Conservation (phyloP, 2,329 filamentous ascomycete genomes). For the Raffaelea albimanens region DNA sequence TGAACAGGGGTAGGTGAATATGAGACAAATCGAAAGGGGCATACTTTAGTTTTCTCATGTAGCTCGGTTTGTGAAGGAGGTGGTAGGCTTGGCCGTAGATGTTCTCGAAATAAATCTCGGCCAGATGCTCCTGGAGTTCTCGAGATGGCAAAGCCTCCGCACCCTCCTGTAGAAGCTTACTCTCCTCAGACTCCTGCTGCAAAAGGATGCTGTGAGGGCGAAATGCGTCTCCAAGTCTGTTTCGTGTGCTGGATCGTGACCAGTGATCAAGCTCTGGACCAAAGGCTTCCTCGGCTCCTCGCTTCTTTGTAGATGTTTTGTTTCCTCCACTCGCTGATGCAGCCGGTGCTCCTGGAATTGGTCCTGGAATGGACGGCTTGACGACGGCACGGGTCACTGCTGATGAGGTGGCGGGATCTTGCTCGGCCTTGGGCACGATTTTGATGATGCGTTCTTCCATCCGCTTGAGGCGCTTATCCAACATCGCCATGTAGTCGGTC, state of each 20-base stretch:
- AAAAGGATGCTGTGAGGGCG: conserved; percentile 29
- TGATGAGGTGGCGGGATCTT: conserved; percentile 47
- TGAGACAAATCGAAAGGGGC: conserved; percentile 18
- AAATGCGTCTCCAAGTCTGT: conserved; percentile 27
- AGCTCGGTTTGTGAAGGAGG: conserved; percentile 91
- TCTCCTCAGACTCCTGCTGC: conserved; percentile 61
- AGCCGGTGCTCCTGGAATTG: conserved; percentile 25
- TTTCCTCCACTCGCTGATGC: conserved; percentile 11
- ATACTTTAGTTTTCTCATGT: conserved; percentile 75
- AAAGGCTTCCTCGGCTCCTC: conserved; percentile 80
- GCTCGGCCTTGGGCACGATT: conserved; percentile 79
- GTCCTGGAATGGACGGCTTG: conserved; percentile 61
- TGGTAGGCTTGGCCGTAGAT: conserved; percentile 94
- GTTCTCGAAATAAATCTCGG: conserved; percentile 91
- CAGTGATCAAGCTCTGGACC: conserved; percentile 71
- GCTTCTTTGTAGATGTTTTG: conserved; percentile 63
- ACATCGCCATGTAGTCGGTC: conserved; percentile 98
- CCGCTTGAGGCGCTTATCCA: conserved; percentile 87
- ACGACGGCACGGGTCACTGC: conserved; percentile 69
- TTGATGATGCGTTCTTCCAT: conserved; percentile 99
- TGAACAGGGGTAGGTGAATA: not conserved
- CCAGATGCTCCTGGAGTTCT: conserved; percentile 86
- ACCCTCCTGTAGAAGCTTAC: conserved; percentile 70
- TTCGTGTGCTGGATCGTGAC: conserved; percentile 52
- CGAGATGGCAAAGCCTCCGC: conserved; percentile 71